Evolutionary conservation across 148 eudicot genomes (phyloP).

Genomic region (Fagopyrum esculentum): DNA sequence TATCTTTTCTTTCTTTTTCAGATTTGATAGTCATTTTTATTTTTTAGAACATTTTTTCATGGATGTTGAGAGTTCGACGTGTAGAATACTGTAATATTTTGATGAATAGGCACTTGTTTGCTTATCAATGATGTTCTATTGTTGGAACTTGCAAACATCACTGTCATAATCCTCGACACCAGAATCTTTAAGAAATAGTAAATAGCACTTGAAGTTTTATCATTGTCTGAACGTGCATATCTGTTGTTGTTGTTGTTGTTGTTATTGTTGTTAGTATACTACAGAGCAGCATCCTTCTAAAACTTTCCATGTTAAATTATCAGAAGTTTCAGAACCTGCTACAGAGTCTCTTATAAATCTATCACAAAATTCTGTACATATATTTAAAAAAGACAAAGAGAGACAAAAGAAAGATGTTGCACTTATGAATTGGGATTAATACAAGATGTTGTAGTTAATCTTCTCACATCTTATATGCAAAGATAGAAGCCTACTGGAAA

Average conservation of each 20-base stretch:
- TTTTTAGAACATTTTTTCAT: neutral
- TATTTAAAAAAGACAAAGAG: no score
- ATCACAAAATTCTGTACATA: conserved; percentile 67
- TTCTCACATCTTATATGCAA: no score
- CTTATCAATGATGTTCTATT: neutral
- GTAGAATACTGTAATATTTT: neutral
- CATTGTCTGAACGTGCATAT: neutral
- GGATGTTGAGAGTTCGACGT: neutral
- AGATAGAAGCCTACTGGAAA: conserved; percentile 31
- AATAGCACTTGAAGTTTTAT: neutral
- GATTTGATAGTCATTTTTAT: neutral
- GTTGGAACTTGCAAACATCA: neutral
- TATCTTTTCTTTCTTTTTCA: neutral
- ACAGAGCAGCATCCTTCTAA: neutral
- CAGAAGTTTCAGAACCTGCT: conserved; percentile 91
- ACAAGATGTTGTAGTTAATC: no score
- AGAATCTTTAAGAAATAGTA: neutral
- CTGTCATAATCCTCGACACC: neutral
- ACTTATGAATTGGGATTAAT: no score
- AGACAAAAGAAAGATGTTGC: no score
- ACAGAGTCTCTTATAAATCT: conserved; percentile 84
- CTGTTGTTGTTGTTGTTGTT: neutral
- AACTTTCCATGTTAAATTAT: neutral
- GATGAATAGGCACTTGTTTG: neutral
- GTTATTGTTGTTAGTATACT: conserved; percentile 1